Evolutionary conservation across 2,329 filamentous ascomycete genomes (phyloP), one percentile per base, ranked within the genome.

Genomic region (Hymenoscyphus fraxineus): DNA sequence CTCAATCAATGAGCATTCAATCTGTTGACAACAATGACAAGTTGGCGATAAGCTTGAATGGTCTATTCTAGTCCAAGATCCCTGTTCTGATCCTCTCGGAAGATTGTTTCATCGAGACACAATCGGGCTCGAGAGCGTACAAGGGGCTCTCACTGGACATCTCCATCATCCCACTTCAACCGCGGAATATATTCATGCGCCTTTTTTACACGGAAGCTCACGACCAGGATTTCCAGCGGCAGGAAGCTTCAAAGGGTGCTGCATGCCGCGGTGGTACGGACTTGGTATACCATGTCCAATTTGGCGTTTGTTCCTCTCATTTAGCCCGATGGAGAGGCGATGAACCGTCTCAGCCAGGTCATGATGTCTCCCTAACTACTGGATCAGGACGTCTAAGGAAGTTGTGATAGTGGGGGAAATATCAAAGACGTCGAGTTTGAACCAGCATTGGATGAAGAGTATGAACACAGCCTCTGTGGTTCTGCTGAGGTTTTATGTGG

Each of bases 91-190:
- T 71, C 68, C 65, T 41, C 62, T 71, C 68, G 70, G 70, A 70
- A 67, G 38, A 64, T 70, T 70, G 72, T 74, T 73, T 74, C 72
- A 73, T 68, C 68, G 66, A 70, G 66, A 70, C 67, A 68, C 69
- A 67, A 62, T 64, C 61, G 59, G 64, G 57, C 64, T 64, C 59
- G 66, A 31, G 15, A 66, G 64, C 58, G 58, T 62, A 59, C 64
- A 59, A 65, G 66, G 65, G 64, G 62, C 47, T 32, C 47, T 54
- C 22, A 54, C 47, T 54, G 47, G 47, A 54, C 47, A 54, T 54
- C 47, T 35, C 60, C 35, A 40, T 60, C 65, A 65, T 64, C 62
- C 67, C 62, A 66, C 68, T 66, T 65, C 64, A 22, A 54, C 22
- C 47, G 56, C 65, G 13, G n/a, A 51, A 51, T 51, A 69, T 64